phyloP scores from a whole-genome alignment of 495 filamentous ascomycete genomes.

The Daldinia concentrica region DNA sequence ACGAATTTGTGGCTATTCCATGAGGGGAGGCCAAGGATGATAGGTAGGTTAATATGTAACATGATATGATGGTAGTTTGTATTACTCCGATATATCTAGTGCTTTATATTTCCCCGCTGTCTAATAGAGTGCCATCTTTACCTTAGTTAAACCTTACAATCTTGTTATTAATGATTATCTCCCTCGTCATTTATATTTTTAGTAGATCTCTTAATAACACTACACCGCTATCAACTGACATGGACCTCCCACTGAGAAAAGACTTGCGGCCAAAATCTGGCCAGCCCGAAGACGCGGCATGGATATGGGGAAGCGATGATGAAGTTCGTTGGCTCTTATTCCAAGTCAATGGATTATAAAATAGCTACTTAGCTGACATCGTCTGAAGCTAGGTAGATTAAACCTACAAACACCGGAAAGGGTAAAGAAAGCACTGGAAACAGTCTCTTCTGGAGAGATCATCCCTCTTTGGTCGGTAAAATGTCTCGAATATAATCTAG shows the following conservation, averaged over 20 bases:
- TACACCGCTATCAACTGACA: not conserved
- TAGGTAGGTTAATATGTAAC: slow-evolving; percentile 7
- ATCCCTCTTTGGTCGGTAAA: slow-evolving; percentile 57
- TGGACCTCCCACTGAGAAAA: slow-evolving; percentile 35
- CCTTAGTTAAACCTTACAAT: not conserved
- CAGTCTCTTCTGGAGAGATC: slow-evolving; percentile 55
- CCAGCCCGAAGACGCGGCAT: slow-evolving; percentile 58
- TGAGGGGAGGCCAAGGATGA: slow-evolving; percentile 21
- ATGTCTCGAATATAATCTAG: not conserved
- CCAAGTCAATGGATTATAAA: not conserved
- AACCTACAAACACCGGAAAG: slow-evolving; percentile 63
- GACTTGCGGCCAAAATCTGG: slow-evolving; percentile 29
- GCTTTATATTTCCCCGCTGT: not conserved
- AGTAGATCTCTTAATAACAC: not conserved
- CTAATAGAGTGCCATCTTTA: no score
- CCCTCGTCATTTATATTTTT: not conserved
- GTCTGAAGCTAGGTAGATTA: slow-evolving; percentile 51
- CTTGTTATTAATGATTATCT: not conserved
- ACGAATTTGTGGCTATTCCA: not conserved
- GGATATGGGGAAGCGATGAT: slow-evolving; percentile 72
- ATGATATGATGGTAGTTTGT: not conserved
- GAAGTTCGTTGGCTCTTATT: slow-evolving; percentile 47
- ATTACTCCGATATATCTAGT: not conserved
- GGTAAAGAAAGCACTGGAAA: slow-evolving; percentile 55
- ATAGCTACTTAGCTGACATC: not conserved